Conservation (phyloP, 2,329 filamentous ascomycete genomes). For the Botrytis fabae region DNA sequence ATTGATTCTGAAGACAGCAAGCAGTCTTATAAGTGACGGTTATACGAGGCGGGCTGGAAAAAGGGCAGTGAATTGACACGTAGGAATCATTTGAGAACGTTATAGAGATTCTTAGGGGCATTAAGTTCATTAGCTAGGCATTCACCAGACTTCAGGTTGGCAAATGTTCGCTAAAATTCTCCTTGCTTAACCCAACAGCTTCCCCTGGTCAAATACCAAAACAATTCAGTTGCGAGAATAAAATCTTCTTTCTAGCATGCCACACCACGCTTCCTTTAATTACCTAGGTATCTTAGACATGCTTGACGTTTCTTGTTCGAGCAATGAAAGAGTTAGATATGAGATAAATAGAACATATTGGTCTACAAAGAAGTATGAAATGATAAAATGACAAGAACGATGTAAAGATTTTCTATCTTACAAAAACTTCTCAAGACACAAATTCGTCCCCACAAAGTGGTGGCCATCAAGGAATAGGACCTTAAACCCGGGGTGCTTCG, state of each 20-base stretch:
- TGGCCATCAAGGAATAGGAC: not conserved
- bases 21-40: not conserved
- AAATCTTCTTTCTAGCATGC: not conserved
- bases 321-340: not conserved
- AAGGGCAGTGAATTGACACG: not conserved
- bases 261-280: not conserved
- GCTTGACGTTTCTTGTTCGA: not conserved
- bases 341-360: not conserved
- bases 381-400: not conserved
- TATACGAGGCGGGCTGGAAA: not conserved
- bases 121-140: not conserved
- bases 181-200: not conserved
- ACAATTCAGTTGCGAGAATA: not conserved
- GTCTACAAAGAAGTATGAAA: not conserved
- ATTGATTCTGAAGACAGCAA: not conserved
- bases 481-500: conserved; percentile 24
- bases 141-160: not conserved
- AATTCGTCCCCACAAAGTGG: not conserved
- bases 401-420: not conserved
- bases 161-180: not conserved
- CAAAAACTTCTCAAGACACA: not conserved
- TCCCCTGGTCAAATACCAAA: not conserved
- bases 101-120: not conserved
- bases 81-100: not conserved
- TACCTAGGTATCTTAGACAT: not conserved